Conservation (phyloP, 768 basidiomycete genomes). For the Hemileccinum rubropunctum region DNA sequence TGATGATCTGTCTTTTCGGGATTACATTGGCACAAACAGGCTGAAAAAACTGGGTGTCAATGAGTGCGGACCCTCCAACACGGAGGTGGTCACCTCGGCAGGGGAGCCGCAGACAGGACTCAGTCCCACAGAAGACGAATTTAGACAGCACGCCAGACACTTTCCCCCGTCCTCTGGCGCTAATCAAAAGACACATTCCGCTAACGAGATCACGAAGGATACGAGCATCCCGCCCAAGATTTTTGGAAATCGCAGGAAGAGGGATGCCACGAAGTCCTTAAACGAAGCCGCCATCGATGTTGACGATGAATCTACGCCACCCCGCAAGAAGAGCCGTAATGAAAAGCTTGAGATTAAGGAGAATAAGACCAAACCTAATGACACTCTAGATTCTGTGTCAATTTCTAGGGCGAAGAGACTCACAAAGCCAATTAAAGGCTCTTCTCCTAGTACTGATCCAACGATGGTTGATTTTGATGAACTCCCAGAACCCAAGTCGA, state of each 20-base stretch:
- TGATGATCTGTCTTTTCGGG: not conserved
- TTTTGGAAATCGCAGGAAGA: conserved; percentile 28
- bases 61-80: not conserved
- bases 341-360: not conserved
- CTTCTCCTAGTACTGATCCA: conserved; percentile 25
- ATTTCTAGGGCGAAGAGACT: conserved; percentile 28
- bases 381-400: conserved; percentile 3
- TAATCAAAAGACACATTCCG: not conserved
- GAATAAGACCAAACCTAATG: not conserved
- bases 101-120: not conserved
- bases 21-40: not conserved
- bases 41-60: not conserved
- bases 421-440: conserved; percentile 32
- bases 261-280: conserved; percentile 13
- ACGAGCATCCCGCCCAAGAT: conserved; percentile 8
- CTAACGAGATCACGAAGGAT: conserved; percentile 2
- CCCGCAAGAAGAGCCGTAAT: conserved; percentile 21
- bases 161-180: not conserved
- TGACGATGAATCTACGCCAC: conserved; percentile 13
- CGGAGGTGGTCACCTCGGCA: not conserved
- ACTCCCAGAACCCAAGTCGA: conserved; percentile 20
- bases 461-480: conserved; percentile 32
- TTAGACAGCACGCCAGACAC: not conserved
- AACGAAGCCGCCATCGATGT: conserved; percentile 4
- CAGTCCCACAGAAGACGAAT: not conserved